phyloP scores from a whole-genome alignment of 768 basidiomycete genomes.

The Tephrocybe sp. region DNA sequence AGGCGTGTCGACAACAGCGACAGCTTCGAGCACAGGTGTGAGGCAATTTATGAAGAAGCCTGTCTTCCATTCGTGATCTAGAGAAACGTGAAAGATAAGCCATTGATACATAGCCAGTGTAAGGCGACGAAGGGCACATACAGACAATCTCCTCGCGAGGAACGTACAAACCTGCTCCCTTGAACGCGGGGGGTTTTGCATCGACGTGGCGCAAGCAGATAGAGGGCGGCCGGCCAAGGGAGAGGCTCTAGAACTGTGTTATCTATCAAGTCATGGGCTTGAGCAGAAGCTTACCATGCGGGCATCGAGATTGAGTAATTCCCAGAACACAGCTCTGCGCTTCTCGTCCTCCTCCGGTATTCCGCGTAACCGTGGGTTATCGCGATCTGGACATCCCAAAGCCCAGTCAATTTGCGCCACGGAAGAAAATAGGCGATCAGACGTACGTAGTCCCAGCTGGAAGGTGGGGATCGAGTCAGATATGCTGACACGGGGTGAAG shows the following conservation, averaged over 20 bases:
- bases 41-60: slow-evolving; percentile 63
- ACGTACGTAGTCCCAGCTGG: slow-evolving; percentile 70
- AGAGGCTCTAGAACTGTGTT: slow-evolving; percentile 49
- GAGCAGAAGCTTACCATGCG: slow-evolving; percentile 49
- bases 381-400: slow-evolving; percentile 51
- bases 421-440: slow-evolving; percentile 15
- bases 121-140: slow-evolving; percentile 27
- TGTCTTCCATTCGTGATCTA: slow-evolving; percentile 76
- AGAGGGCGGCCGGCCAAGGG: slow-evolving; percentile 72
- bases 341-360: slow-evolving; percentile 75
- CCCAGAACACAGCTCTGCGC: slow-evolving; percentile 72
- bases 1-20: slow-evolving; percentile 51
- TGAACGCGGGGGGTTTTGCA: slow-evolving; percentile 52
- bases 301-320: slow-evolving; percentile 70
- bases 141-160: slow-evolving; percentile 52
- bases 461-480: slow-evolving; percentile 13
- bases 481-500: slow-evolving; percentile 7
- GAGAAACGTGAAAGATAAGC: background rate
- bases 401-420: background rate
- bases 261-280: slow-evolving; percentile 3
- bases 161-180: slow-evolving; percentile 45
- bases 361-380: slow-evolving; percentile 59
- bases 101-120: background rate
- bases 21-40: slow-evolving; percentile 59
- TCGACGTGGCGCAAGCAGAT: slow-evolving; percentile 67